phyloP scores from a whole-genome alignment of 139 green algal species.

The Chlamydomonas eustigma region DNA sequence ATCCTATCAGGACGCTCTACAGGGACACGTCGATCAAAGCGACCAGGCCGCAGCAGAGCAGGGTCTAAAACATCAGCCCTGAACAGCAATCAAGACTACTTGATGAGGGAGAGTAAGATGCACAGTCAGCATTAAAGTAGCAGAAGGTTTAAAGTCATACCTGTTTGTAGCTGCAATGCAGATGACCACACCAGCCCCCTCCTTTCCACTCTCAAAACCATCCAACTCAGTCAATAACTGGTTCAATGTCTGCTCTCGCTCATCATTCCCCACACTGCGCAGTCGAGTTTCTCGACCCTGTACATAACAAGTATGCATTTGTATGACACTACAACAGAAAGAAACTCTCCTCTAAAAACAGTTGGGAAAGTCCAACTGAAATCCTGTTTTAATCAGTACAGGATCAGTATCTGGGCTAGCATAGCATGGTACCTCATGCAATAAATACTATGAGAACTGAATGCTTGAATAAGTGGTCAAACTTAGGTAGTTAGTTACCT shows the following conservation, averaged over 20 bases:
- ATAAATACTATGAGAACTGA: too few relatives aligned
- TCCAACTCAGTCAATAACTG: constrained; percentile 87
- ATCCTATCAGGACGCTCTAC: constrained; percentile 86
- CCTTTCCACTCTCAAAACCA: constrained; percentile 63
- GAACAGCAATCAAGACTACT: constrained; percentile 46
- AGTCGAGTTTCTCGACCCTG: constrained; percentile 71
- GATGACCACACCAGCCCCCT: constrained; percentile 56
- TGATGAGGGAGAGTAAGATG: constrained; percentile 17
- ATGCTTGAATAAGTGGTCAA: too few relatives aligned
- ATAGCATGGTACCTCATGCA: too few relatives aligned
- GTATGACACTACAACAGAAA: neutral
- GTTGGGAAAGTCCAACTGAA: too few relatives aligned
- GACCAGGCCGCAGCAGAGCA: constrained; percentile 93
- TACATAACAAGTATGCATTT: too few relatives aligned
- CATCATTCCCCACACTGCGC: constrained; percentile 91
- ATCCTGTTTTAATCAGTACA: too few relatives aligned
- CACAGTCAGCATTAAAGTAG: too few relatives aligned
- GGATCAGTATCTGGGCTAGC: too few relatives aligned
- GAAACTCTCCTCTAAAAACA: too few relatives aligned
- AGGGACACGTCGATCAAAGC: constrained; percentile 91
- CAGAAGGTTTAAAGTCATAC: constrained; percentile 10
- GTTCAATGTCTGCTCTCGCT: constrained; percentile 89
- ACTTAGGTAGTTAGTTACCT: too few relatives aligned
- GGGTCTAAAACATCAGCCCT: constrained; percentile 27
- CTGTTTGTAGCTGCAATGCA: constrained; percentile 83